phyloP scores from a whole-genome alignment of 108 stramenopile species.

The Discostella pseudostelligera region DNA sequence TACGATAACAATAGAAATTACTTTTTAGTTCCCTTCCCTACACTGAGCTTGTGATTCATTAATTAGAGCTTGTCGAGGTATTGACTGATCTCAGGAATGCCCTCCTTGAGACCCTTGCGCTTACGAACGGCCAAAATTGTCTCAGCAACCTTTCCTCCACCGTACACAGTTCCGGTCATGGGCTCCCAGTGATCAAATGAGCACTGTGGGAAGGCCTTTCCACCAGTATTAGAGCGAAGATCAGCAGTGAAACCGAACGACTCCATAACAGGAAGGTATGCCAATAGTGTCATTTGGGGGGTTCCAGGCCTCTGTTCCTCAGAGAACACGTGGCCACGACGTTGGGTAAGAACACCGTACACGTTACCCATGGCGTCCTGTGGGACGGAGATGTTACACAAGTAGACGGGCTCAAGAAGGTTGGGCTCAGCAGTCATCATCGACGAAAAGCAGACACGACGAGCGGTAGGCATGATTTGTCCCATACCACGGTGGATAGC shows the following conservation, averaged over 20 bases:
- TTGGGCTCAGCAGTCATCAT: constrained; percentile 91
- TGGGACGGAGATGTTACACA: constrained; percentile 98
- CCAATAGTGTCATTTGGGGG: constrained; percentile 97
- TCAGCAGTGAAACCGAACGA: constrained; percentile 99
- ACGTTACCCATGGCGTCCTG: constrained; percentile 99
- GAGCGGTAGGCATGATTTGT: constrained; percentile 99
- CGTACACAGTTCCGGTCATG: constrained; percentile 91
- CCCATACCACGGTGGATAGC: constrained; percentile 99
- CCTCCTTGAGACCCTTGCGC: constrained; percentile 97
- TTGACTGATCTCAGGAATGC: constrained; percentile 92
- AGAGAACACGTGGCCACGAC: constrained; percentile 98
- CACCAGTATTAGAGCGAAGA: constrained; percentile 98
- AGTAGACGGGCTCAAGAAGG: constrained; percentile 98
- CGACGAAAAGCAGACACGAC: constrained; percentile 97
- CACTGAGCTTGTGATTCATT: no score
- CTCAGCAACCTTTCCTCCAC: constrained; percentile 89
- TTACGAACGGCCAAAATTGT: constrained; percentile 87
- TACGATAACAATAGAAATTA: no score
- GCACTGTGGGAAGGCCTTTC: constrained; percentile 99
- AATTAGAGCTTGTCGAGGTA: constrained; percentile 99
- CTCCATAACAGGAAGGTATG: constrained; percentile 99
- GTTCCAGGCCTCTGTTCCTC: constrained; percentile 98
- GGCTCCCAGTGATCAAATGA: constrained; percentile 99
- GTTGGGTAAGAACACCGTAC: constrained; percentile 98
- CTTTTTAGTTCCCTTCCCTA: no score